Evolutionary conservation across 768 basidiomycete species (phyloP).

Genomic region (Flagelloscypha sp.): DNA sequence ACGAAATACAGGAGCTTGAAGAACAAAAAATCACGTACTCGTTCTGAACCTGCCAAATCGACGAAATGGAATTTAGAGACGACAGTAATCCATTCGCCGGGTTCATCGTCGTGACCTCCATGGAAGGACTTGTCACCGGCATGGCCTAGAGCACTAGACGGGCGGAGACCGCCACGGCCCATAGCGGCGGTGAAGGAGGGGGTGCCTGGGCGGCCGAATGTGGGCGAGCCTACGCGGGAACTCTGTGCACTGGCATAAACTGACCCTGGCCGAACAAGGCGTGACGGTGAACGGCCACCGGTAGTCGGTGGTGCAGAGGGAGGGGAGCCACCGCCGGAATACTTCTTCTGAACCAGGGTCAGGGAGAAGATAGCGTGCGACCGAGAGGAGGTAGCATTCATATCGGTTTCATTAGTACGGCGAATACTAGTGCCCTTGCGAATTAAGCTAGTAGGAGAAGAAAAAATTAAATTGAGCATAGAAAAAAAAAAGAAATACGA

Average conservation of each 20-base stretch:
- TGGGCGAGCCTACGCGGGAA: conserved; percentile 65
- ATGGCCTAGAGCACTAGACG: conserved; percentile 75
- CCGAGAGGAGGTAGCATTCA: conserved; percentile 97
- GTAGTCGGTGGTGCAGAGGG: conserved; percentile 72
- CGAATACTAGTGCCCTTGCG: conserved; percentile 85
- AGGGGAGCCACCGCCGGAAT: conserved; percentile 57
- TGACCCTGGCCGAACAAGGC: conserved; percentile 78
- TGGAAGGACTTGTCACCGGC: conserved; percentile 38
- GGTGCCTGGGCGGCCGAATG: conserved; percentile 67
- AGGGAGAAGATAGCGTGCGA: conserved; percentile 99
- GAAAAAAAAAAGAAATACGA: conserved; percentile 5
- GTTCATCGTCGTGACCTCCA: conserved; percentile 44
- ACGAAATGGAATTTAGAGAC: conserved; percentile 98
- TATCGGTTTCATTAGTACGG: conserved; percentile 93
- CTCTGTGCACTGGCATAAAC: conserved; percentile 41
- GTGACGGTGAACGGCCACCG: conserved; percentile 65
- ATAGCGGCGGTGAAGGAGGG: conserved; percentile 75
- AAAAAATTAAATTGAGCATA: conserved; percentile 12
- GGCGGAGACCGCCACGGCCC: conserved; percentile 57
- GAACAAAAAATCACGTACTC: conserved; percentile 43
- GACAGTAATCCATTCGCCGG: conserved; percentile 82
- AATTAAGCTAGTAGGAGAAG: conserved; percentile 53
- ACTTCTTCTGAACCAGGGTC: conserved; percentile 88
- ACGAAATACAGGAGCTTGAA: conserved; percentile 2
- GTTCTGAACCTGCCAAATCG: conserved; percentile 93